phyloP scores from a whole-genome alignment of 441 rosid species.

The Jatropha multifida region DNA sequence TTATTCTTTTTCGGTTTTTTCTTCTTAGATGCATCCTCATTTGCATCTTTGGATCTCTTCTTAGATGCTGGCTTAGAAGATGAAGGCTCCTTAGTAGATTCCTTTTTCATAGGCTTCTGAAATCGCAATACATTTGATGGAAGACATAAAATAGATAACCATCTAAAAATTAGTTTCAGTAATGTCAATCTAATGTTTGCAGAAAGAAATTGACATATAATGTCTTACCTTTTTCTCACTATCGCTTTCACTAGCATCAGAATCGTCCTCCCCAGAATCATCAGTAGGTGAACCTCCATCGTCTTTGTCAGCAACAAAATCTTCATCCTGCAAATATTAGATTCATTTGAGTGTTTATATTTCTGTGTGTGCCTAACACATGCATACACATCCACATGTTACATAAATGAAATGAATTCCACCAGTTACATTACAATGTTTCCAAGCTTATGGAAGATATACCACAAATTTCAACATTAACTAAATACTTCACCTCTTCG shows the following conservation, averaged over 20 bases:
- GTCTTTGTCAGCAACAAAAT: slow-evolving; percentile 79
- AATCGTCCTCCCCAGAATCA: slow-evolving; percentile 91
- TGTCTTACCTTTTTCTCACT: slow-evolving; percentile 71
- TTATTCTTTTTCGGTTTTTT: slow-evolving; percentile 81
- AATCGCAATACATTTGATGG: slow-evolving; percentile 18
- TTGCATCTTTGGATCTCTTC: slow-evolving; percentile 68
- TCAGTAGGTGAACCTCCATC: slow-evolving; percentile 96
- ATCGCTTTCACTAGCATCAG: slow-evolving; percentile 75
- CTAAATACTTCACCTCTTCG: slow-evolving; percentile 59
- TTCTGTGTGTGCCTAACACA: not conserved
- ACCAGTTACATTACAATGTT: not conserved
- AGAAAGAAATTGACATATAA: slow-evolving; percentile 15
- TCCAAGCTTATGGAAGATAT: slow-evolving; percentile 8
- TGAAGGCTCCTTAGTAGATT: slow-evolving; percentile 60
- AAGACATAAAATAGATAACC: slow-evolving; percentile 6
- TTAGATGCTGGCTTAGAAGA: slow-evolving; percentile 58
- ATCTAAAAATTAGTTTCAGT: not conserved
- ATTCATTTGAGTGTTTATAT: not conserved
- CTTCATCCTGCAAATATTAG: slow-evolving; percentile 69
- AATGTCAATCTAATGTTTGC: too few relatives aligned
- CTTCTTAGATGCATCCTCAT: slow-evolving; percentile 75
- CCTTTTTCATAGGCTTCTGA: slow-evolving; percentile 80
- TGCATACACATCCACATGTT: not conserved
- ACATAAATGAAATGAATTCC: not conserved
- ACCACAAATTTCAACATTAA: slow-evolving; percentile 8